Percentiles rank a stretch among this genome's conserved stretches.
Evolutionary conservation across 768 basidiomycete species (phyloP).

Genomic region (Rhizopogon rudus): DNA sequence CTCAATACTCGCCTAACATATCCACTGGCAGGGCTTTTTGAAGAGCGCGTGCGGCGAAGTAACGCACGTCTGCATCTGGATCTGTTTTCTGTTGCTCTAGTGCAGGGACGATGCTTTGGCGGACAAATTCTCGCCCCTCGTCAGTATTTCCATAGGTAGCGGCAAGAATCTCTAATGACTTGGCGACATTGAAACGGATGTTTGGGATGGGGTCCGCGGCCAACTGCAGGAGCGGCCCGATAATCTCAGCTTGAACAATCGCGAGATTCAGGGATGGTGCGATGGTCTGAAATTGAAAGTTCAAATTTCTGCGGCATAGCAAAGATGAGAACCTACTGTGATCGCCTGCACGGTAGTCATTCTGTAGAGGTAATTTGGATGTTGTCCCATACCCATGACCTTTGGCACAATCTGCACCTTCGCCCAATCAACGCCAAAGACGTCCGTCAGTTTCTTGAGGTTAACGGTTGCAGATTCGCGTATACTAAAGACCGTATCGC

Average conservation of each 20-base stretch:
- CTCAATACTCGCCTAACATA: slow-evolving; percentile 29
- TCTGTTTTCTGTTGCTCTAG: slow-evolving; percentile 87
- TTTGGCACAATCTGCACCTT: slow-evolving; percentile 91
- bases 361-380: slow-evolving; percentile 94
- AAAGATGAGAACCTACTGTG: slow-evolving; percentile 53
- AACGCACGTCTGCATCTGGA: slow-evolving; percentile 92
- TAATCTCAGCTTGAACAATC: slow-evolving; percentile 78
- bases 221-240: slow-evolving; percentile 78
- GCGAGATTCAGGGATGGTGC: slow-evolving; percentile 83
- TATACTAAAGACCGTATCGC: slow-evolving; percentile 97
- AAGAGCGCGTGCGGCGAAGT: slow-evolving; percentile 81
- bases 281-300: slow-evolving; percentile 68
- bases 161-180: slow-evolving; percentile 87
- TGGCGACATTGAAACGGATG: slow-evolving; percentile 98
- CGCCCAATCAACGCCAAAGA: slow-evolving; percentile 99
- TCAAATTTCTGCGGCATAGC: neutral
- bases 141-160: slow-evolving; percentile 53
- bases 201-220: slow-evolving; percentile 93
- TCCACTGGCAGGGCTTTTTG: slow-evolving; percentile 45
- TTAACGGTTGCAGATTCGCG: slow-evolving; percentile 98
- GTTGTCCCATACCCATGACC: slow-evolving; percentile 94
- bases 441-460: slow-evolving; percentile 93
- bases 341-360: slow-evolving; percentile 99
- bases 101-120: slow-evolving; percentile 71
- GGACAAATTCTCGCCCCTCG: slow-evolving; percentile 73